Evolutionary conservation across 257 asterid species (phyloP), one percentile per base, ranked within the genome.

Genomic region (Nicotiana sylvestris): DNA sequence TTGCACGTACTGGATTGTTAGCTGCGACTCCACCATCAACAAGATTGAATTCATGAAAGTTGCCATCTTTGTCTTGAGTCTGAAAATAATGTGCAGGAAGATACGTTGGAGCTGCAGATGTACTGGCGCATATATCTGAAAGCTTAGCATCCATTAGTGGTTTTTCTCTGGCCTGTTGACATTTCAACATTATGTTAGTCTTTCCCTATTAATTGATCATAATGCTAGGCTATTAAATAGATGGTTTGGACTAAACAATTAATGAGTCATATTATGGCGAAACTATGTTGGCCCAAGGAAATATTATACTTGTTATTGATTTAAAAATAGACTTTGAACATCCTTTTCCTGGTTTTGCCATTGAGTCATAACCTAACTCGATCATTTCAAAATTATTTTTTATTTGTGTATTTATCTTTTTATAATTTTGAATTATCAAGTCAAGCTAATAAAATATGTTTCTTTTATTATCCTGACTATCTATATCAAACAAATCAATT

Each of bases 11-110:
- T 29, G 96, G 96, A 89, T 92, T 92, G 70, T 92, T 87, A 46
- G 96, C 91, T 8, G 92, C 92, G 9, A 90, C 90, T 25, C 89
- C 90, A 18, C 96, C 96, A 60, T 92, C 96, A 5, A 90, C 37
- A 2, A 92, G 91, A 76, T 92, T 46, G 35, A 72, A 72, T 3
- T 43, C 78, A 3, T 72, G 78, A 1, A 68, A 70, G 32, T 87
- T 72, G 32, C 90, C 95, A 16, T 84, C 51, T 0, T 39, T 65
- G 35, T 62, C 88, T 33, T 72, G 56, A 46, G 66, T 87, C 35
- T 33, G 81, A 83, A 92, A 92, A 82, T 69, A 21, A 83, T 92
- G 78, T 6, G 91, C 88, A 1, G 94, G 93, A 33, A 90, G 86
- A 83, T 72, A 79, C 0, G 93, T 92, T 3, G 96, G 96, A 60